phyloP scores from a whole-genome alignment of 306 rosid genomes.

The Castanospermum australe region DNA sequence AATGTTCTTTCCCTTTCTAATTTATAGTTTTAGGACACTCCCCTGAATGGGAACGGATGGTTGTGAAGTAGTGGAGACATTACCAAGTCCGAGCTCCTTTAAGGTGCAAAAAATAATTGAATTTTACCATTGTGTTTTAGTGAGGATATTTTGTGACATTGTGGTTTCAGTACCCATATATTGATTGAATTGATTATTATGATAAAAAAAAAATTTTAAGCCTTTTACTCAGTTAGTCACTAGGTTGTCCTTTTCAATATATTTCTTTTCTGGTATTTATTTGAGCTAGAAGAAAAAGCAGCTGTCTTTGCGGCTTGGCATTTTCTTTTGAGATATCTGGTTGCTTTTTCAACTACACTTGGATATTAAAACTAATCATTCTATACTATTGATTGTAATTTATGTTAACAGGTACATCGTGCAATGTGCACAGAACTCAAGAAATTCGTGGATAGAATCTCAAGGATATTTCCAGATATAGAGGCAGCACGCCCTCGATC shows the following conservation, averaged over 20 bases:
- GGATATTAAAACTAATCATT: background rate
- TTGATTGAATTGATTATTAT: background rate
- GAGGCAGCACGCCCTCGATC: constrained; percentile 83
- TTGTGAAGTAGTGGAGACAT: constrained; percentile 40
- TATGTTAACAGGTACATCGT: constrained; percentile 64
- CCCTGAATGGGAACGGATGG: constrained; percentile 74
- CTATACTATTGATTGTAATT: constrained; percentile 21
- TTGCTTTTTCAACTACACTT: constrained; percentile 16
- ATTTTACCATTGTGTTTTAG: background rate
- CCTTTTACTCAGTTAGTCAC: background rate
- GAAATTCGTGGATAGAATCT: constrained; percentile 52
- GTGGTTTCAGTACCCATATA: background rate
- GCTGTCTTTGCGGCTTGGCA: background rate
- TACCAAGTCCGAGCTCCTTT: constrained; percentile 42
- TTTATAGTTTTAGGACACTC: constrained; percentile 38
- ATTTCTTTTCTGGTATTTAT: background rate
- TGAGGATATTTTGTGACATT: constrained; percentile 9
- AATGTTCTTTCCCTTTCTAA: constrained; percentile 26
- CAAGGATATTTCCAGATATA: constrained; percentile 58
- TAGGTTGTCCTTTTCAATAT: background rate
- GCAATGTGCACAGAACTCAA: constrained; percentile 61
- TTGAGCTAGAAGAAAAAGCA: background rate
- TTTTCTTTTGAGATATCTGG: background rate
- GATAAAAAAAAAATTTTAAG: background rate
- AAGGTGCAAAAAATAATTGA: constrained; percentile 49